Conservation (phyloP, 345 rosid genomes). For the Eucalyptus pauciflora region DNA sequence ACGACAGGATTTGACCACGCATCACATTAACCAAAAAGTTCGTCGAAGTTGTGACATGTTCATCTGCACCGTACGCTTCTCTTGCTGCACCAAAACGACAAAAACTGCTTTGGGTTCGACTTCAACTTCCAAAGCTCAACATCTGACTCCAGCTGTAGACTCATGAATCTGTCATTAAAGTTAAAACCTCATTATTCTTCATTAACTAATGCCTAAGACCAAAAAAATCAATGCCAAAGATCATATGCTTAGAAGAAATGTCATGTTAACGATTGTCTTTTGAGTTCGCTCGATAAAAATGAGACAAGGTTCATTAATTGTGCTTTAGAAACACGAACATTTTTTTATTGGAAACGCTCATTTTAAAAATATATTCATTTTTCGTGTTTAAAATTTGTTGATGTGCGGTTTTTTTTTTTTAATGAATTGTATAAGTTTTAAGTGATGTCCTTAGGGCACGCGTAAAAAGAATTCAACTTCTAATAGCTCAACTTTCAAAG, state of each 20-base stretch:
- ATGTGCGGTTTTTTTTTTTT: too few relatives aligned
- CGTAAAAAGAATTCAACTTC: neutral
- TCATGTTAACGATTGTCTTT: neutral
- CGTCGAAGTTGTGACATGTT: neutral
- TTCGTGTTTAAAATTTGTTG: neutral
- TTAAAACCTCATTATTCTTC: neutral
- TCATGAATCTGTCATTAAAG: neutral
- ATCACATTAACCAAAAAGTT: neutral
- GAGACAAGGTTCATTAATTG: neutral
- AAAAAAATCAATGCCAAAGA: neutral
- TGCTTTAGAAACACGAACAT: neutral
- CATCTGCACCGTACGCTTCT: neutral
- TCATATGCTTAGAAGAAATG: neutral
- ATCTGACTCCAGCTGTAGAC: neutral
- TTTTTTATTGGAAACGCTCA: too few relatives aligned
- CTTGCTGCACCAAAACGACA: neutral
- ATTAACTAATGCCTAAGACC: neutral
- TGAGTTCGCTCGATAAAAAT: rapidly evolving
- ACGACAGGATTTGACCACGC: neutral
- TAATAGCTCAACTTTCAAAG: neutral
- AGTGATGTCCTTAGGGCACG: neutral
- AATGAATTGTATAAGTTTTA: too few relatives aligned
- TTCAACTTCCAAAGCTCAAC: neutral
- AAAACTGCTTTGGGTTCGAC: neutral
- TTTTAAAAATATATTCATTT: too few relatives aligned